A percentile compares a stretch with the other conserved stretches of the same genome.
phyloP scores from a whole-genome alignment of 2,329 filamentous ascomycete species.

The Sclerotiophoma versabilis region DNA sequence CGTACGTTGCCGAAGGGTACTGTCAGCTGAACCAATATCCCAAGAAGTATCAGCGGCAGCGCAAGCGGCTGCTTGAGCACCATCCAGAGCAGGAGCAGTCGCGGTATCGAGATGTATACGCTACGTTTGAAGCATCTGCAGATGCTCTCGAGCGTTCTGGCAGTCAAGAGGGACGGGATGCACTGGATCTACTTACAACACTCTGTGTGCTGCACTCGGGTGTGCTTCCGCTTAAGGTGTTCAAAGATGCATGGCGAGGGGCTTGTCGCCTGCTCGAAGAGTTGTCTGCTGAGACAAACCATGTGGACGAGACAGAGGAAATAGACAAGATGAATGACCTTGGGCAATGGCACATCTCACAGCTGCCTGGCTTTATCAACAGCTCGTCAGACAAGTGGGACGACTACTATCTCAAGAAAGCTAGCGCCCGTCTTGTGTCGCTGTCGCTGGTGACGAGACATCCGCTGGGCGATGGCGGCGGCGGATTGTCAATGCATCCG shows the following conservation, averaged over 20 bases:
- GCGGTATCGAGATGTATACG: slow-evolving; percentile 47
- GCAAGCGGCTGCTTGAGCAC: slow-evolving; percentile 37
- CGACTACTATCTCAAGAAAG: slow-evolving; percentile 27
- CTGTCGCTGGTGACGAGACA: slow-evolving; percentile 39
- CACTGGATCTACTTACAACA: neutral
- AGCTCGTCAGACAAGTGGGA: too few species aligned
- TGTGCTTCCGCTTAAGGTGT: too few species aligned
- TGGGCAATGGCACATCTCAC: too few species aligned
- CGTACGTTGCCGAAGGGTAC: slow-evolving; percentile 35
- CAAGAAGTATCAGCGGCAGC: slow-evolving; percentile 25
- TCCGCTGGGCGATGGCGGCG: neutral
- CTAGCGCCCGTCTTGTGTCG: slow-evolving; percentile 34
- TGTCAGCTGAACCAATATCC: slow-evolving; percentile 36
- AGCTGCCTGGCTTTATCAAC: too few species aligned
- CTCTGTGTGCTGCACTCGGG: slow-evolving; percentile 26
- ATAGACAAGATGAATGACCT: too few species aligned
- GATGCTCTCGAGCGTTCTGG: slow-evolving; percentile 26
- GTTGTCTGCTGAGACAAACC: too few species aligned
- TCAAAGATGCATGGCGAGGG: too few species aligned
- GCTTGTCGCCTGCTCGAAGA: too few species aligned
- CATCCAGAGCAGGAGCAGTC: slow-evolving; percentile 37
- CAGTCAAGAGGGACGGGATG: neutral
- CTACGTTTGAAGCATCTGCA: slow-evolving; percentile 48
- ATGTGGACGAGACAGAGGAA: too few species aligned
- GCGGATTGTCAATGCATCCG: slow-evolving; percentile 45